These are phyloP conservation scores for Calonectria naviculata DNA, from an alignment of 2,329 filamentous ascomycete genomes.

Conservation along the genomic window DNA sequence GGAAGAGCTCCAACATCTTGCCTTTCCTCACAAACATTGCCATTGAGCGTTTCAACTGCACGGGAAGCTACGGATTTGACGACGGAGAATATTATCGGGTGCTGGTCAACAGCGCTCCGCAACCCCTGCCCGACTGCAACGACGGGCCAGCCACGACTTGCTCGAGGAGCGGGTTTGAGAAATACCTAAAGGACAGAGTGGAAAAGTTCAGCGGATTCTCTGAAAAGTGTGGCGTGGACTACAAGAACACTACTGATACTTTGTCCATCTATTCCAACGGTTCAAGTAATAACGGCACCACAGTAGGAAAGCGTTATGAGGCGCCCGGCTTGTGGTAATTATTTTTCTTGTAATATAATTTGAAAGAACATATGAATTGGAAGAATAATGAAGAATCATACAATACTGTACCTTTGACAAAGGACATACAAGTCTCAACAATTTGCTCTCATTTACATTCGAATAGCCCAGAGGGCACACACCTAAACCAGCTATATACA, in stretches of 20 bases:
- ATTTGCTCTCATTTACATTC: not conserved
- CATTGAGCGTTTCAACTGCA: constrained; percentile 72
- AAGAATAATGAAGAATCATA: too few species aligned
- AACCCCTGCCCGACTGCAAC: constrained; percentile 27
- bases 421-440: not conserved
- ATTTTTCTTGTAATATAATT: not conserved
- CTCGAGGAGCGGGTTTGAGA: constrained; percentile 28
- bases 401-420: too few species aligned
- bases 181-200: constrained; percentile 29
- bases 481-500: not conserved
- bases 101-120: constrained; percentile 36
- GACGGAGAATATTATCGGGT: constrained; percentile 39
- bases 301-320: not conserved
- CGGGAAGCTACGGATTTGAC: constrained; percentile 61
- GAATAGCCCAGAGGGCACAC: not conserved
- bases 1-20: constrained; percentile 71
- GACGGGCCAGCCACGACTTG: constrained; percentile 37
- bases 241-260: constrained; percentile 34
- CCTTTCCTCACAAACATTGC: constrained; percentile 76
- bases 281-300: not conserved
- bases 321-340: not conserved
- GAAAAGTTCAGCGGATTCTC: constrained; percentile 35
- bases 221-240: constrained; percentile 35
- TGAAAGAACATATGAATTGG: not conserved
- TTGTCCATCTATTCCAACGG: constrained; percentile 32